Evolutionary conservation across 225 moss, liverwort and hornwort species (phyloP), one percentile per base, ranked within the genome.

Genomic region (Polytrichum commune): DNA sequence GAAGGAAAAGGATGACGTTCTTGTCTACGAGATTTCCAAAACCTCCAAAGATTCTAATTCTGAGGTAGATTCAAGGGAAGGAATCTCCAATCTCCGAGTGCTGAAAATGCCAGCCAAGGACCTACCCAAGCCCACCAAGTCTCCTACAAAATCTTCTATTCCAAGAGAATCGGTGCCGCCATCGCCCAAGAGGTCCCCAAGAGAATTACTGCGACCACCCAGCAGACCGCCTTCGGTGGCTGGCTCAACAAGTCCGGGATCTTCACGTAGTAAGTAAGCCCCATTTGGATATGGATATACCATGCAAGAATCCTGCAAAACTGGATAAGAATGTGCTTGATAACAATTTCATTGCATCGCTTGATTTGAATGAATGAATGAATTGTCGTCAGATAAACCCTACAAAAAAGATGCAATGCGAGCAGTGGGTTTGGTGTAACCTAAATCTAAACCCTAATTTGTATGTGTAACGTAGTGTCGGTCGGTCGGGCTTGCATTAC

Each of bases 61-160:
- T 8, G 33, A 33, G 33, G 33, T 8, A 32, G 6, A 32, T 32
- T 32, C 6, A 32, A 7, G 6, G 33, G 33, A 33, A 8, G 8
- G 33, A 33, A 33, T 33, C 8, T 8, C 33, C 65, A 65, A 29
- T 29, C 19, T 65, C 35, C 65, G 33, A 32, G 2, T 33, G 33
- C 33, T 33, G 33, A 33, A 8, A 33, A 33, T 33, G 33, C 8
- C 33, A 33, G 33, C n/a, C 30, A 73, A 73, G 54, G 60, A 33
- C 20, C 62, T 28, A 65, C 57, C 30, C 69, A 69, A 69, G 56
- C 56, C 27, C 61, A 72, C 69, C 25, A 69, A 69, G 18, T 69
- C 69, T 69, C 56, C 69, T 0, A 55, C 62, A 24, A 80, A 77
- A 16, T 75, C 70, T 70, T 73, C 73, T 22, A 19, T 35, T 18